Evolutionary conservation across 352 stramenopile genomes (phyloP).

Genomic region (Blastocystis sp.): DNA sequence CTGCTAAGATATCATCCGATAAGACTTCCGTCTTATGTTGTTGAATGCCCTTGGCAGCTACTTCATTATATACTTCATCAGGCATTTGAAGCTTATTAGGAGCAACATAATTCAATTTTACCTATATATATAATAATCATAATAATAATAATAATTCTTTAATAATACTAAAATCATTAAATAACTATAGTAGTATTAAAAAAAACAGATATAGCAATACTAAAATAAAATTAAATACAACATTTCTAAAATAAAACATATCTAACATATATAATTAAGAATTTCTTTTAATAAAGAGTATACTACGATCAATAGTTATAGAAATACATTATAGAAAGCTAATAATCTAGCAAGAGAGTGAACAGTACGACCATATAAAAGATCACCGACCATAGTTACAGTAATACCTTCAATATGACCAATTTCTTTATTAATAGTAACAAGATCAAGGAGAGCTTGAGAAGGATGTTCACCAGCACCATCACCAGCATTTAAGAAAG

Average conservation of each 20-base stretch:
- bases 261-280: too few relatives aligned
- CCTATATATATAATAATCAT: too few relatives aligned
- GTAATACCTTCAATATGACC: slow-evolving; percentile 57
- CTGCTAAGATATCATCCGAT: slow-evolving; percentile 60
- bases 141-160: too few relatives aligned
- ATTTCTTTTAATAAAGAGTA: too few relatives aligned
- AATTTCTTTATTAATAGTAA: slow-evolving; percentile 61
- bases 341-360: slow-evolving; percentile 85
- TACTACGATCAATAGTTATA: too few relatives aligned
- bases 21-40: slow-evolving; percentile 60
- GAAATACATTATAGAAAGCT: slow-evolving; percentile 57
- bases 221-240: too few relatives aligned
- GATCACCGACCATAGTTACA: slow-evolving; percentile 85
- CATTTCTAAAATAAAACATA: too few relatives aligned
- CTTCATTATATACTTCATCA: slow-evolving; percentile 51
- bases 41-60: slow-evolving; percentile 51
- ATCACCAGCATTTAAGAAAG: slow-evolving; percentile 57
- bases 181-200: too few relatives aligned
- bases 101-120: slow-evolving; percentile 70
- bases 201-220: too few relatives aligned
- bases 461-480: slow-evolving; percentile 90
- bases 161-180: too few relatives aligned
- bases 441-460: slow-evolving; percentile 85
- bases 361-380: slow-evolving; percentile 93
- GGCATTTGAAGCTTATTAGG: slow-evolving; percentile 58